Base-by-base conservation (phyloP, 352 stramenopile genomes). In the Phytophthora ramorum region DNA sequence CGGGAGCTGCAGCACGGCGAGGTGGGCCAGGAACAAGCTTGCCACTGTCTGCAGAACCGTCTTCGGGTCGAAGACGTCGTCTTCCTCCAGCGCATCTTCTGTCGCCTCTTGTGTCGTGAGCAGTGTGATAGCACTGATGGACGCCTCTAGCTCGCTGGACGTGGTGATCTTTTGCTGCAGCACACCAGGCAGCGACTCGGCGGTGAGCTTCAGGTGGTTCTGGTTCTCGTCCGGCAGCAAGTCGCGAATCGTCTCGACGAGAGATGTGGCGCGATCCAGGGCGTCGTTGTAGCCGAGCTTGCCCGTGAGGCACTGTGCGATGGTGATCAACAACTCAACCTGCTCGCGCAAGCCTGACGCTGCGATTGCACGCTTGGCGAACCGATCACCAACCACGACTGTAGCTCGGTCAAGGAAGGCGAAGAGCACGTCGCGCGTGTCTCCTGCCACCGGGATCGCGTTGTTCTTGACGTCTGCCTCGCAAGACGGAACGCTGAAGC, bases 71-170 rank as follows among this genome's bases (percentile, higher is more conserved):
- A 81, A 76, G 9, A 72, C 65, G 17, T 71, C 58, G 1, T 73
- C 63, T 22, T 75, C 75, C 5, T 83, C 73, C 19, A 91, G 19
- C 1, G 72, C 79, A 1, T 82, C 78, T 38, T 73, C 66, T 0
- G 73, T 81, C 0, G 78, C 78, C 56, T 90, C 82, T 44, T 89
- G 69, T 0, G 81, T 84, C 17, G 68, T 81, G 41, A 90, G 81
- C 5, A 89, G 73, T 10, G 83, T 87, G 64, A 90, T 89, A 6
- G 75, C 80, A 32, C 83, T 90, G 20, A 87, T 72, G 0, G 64
- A 71, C 1, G 69, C 56, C 12, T 75, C 61, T 0, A 81, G 32
- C 40, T 66, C 69, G 10, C 53, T 66, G 0, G 45, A 55, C 9
- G 61, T 58, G 35, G 10, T 52, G 17, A 80, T 56, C 19, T 59